Percentiles rank a stretch among this genome's conserved stretches.
Evolutionary conservation across 176 grass and related monocot genomes (phyloP).

Genomic region (Poa annua): DNA sequence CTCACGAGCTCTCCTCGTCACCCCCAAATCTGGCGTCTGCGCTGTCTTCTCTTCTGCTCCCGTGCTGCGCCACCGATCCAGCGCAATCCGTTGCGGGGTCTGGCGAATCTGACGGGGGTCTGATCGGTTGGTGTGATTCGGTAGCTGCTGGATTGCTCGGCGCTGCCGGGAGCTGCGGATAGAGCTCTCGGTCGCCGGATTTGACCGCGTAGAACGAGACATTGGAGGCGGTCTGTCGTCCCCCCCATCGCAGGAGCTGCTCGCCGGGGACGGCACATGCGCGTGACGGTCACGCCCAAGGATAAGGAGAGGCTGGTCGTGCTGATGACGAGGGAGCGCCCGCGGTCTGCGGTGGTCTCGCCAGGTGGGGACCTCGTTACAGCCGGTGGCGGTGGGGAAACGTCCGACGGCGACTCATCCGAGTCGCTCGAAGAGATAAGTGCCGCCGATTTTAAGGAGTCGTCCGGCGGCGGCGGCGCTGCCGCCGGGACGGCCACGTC

Average conservation of each 20-base stretch:
- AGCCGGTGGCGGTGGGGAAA: constrained; percentile 39
- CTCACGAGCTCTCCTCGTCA: background rate
- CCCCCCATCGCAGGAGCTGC: background rate
- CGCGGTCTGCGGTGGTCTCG: constrained; percentile 52
- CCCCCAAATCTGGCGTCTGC: constrained; percentile 33
- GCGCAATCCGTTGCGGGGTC: constrained; percentile 5
- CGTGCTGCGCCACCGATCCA: constrained; percentile 37
- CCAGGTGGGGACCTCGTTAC: constrained; percentile 51
- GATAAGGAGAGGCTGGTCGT: constrained; percentile 50
- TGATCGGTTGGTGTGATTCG: background rate
- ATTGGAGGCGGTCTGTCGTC: background rate
- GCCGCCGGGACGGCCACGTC: background rate
- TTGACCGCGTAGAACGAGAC: constrained; percentile 42
- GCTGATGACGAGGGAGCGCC: constrained; percentile 61
- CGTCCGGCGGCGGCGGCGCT: background rate
- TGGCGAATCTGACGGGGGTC: background rate
- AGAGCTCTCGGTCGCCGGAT: constrained; percentile 34
- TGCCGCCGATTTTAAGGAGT: constrained; percentile 66
- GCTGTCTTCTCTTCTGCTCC: background rate
- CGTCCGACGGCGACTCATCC: constrained; percentile 74
- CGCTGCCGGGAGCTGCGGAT: constrained; percentile 15
- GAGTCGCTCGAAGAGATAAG: constrained; percentile 71
- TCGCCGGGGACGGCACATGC: constrained; percentile 32
- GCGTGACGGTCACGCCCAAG: constrained; percentile 53
- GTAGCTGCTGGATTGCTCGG: background rate